Percentiles rank a stretch among this genome's conserved stretches.
phyloP scores from a whole-genome alignment of 2,329 filamentous ascomycete species.

The Gaeumannomyces sp. region DNA sequence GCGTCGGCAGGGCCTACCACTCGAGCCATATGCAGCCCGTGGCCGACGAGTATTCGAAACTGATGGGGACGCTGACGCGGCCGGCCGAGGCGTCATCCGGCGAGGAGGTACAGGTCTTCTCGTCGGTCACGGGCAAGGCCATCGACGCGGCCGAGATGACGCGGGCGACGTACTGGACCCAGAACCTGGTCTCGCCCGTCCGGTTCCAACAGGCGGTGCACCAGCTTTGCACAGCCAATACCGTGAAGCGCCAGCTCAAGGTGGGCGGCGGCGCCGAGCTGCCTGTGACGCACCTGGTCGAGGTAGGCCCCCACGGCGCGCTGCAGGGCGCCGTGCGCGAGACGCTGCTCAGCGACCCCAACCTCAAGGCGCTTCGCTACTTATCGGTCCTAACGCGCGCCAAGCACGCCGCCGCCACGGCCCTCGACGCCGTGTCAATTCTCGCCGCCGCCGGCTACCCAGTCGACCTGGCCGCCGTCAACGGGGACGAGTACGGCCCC shows the following conservation, averaged over 20 bases:
- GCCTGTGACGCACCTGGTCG: constrained; percentile 18
- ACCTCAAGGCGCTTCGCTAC: constrained; percentile 16
- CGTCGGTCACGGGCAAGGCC: constrained; percentile 16
- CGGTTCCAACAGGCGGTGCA: constrained; percentile 20
- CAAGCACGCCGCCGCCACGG: constrained; percentile 16
- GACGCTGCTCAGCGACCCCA: constrained; percentile 1
- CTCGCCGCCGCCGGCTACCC: constrained; percentile 12
- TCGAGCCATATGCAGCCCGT: constrained; percentile 23
- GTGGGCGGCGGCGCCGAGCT: constrained; percentile 1
- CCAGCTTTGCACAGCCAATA: constrained; percentile 15
- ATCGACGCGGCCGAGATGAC: constrained; percentile 15
- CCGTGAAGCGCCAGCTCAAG: constrained; percentile 7
- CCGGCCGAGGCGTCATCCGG: constrained; percentile 13
- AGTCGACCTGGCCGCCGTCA: constrained; percentile 14
- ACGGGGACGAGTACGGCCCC: constrained; percentile 5
- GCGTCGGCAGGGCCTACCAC: constrained; percentile 28
- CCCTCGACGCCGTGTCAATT: constrained; percentile 15
- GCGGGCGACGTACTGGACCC: constrained; percentile 19
- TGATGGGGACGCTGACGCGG: neutral
- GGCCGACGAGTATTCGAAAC: constrained; percentile 17
- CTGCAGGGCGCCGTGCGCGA: constrained; percentile 20
- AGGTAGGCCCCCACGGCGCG: constrained; percentile 22
- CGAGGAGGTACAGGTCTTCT: constrained; percentile 16
- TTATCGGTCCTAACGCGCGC: constrained; percentile 13
- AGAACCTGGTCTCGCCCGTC: constrained; percentile 22